Evolutionary conservation across 257 asterid genomes (phyloP), one percentile per base, ranked within the genome.

Genomic region (Jacaranda copaia): DNA sequence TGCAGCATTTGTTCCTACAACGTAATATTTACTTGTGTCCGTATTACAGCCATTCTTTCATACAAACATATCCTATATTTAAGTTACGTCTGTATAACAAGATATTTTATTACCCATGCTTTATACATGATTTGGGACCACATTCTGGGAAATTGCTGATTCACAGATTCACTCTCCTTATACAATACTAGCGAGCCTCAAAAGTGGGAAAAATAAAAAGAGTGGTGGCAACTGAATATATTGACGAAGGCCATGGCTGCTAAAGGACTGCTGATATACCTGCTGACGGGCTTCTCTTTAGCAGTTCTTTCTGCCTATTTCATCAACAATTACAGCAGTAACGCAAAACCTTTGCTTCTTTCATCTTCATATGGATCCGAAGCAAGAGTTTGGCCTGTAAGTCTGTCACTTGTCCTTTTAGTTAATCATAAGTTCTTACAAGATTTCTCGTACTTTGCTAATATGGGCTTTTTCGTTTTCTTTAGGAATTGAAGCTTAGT

Each of bases 401-500:
- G 88, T 85, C 0, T 64, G 2, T 62, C 16, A 51, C 16, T 14
- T 39, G n/a, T 66, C 13, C 49, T 5, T 19, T 40, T 4, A 25
- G 32, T 25, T 25, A 25, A 25, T 45, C 56, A 62, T 36, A 15
- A 38, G 46, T 36, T 62, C 3, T 1, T 42, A 16, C 20, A 52
- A 25, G 32, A 48, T 48, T 46, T 58, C 32, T 39, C 15, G 72
- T 20, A 25, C 35, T 45, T 11, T 39, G 5, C 7, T 51, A n/a
- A 18, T 32, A 59, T 52, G 11, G 38, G 9, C 3, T 45, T 40
- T 8, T 18, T 25, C 15, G 7, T 3, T 48, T 9, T 56, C 46
- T 9, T 48, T 84, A 93, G 99, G 93, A 90, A 20, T 84, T 96
- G 88, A 73, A 74, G 80, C 90, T 96, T 85, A 77, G 95, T 53